A percentile compares a stretch with the other conserved stretches of the same genome.
Evolutionary conservation across 805 yeast species (phyloP).

Genomic region (Starmerella khaoyaiensis): DNA sequence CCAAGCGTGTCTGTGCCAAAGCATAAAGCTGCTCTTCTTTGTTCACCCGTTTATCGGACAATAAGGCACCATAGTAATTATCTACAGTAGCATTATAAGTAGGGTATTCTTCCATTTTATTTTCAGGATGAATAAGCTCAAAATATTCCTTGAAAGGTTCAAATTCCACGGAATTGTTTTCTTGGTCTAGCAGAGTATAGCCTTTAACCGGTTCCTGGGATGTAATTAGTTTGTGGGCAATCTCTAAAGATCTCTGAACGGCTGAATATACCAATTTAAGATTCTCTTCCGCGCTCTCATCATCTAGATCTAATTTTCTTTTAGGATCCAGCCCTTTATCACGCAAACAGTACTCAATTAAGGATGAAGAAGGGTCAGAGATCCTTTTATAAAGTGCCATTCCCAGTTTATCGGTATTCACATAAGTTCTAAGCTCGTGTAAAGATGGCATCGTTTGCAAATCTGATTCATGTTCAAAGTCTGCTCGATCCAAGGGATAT

Average conservation of each 20-base stretch:
- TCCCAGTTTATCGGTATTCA: constrained; percentile 32
- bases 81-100: constrained; percentile 80
- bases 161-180: constrained; percentile 20
- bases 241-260: constrained; percentile 27
- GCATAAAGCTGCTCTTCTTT: constrained; percentile 44
- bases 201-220: constrained; percentile 9
- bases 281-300: constrained; percentile 6
- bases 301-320: constrained; percentile 21
- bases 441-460: constrained; percentile 37
- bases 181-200: constrained; percentile 14
- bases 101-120: constrained; percentile 26
- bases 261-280: constrained; percentile 21
- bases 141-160: constrained; percentile 24
- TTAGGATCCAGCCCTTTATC: constrained; percentile 38
- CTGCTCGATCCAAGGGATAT: constrained; percentile 35
- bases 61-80: constrained; percentile 69
- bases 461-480: not conserved
- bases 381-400: constrained; percentile 55
- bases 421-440: constrained; percentile 32
- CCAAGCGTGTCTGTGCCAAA: constrained; percentile 61
- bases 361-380: constrained; percentile 66
- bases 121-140: constrained; percentile 30
- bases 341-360: constrained; percentile 48
- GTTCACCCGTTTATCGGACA: constrained; percentile 63
- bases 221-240: constrained; percentile 14